phyloP scores from a whole-genome alignment of 345 rosid species.

The Syzygium aromaticum region DNA sequence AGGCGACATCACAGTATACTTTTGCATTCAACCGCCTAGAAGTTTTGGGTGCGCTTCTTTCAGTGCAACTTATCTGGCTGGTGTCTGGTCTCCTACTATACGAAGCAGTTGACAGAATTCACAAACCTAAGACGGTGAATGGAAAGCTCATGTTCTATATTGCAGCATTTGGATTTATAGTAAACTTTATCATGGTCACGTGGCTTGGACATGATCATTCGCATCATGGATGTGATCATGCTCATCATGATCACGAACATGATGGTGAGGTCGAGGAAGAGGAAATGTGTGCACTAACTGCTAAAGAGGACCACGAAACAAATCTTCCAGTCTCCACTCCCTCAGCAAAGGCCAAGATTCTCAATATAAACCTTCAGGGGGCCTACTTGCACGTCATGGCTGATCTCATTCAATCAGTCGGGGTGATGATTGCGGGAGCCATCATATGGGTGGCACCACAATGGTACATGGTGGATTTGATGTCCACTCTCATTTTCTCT shows the following conservation, averaged over 20 bases:
- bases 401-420: constrained; percentile 69
- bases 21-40: constrained; percentile 69
- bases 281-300: constrained; percentile 6
- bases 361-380: constrained; percentile 77
- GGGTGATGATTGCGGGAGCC: constrained; percentile 77
- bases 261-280: constrained; percentile 12
- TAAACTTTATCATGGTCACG: constrained; percentile 54
- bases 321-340: constrained; percentile 13
- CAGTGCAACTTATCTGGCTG: constrained; percentile 80
- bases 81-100: constrained; percentile 50
- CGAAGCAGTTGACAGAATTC: constrained; percentile 60
- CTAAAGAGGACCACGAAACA: constrained; percentile 19
- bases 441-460: constrained; percentile 54
- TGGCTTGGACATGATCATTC: constrained; percentile 75
- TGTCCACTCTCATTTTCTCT: constrained; percentile 61
- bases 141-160: constrained; percentile 67
- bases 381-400: constrained; percentile 69
- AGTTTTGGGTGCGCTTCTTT: constrained; percentile 72
- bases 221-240: constrained; percentile 16
- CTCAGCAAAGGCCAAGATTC: constrained; percentile 12
- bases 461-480: constrained; percentile 63
- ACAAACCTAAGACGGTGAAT: constrained; percentile 31
- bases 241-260: constrained; percentile 9
- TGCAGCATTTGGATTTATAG: constrained; percentile 66
- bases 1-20: constrained; percentile 49